Evolutionary conservation across 306 rosid genomes (phyloP), one percentile per base, ranked within the genome.

Genomic region (Prunus fruticosa): DNA sequence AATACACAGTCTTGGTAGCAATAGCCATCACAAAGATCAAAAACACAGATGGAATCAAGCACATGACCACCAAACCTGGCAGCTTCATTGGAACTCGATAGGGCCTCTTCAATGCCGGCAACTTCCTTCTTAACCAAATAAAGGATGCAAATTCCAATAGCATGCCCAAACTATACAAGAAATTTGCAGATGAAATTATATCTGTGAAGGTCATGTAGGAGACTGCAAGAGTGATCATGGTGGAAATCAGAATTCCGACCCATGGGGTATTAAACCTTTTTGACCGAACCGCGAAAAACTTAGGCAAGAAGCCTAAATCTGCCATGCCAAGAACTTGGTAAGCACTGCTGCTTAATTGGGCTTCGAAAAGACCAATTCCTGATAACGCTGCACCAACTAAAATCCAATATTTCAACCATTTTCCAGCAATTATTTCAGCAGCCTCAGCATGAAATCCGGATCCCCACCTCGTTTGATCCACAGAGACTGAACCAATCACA

Each of bases 101-200:
- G 0, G 84, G 84, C 74, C 84, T 76, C 38, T 20, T 64, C 64
- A 81, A 13, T 13, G 77, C 6, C 2, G 84, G 84, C 47, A 69
- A 53, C 61, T 81, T 81, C 70, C 78, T 70, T 27, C 84, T 71
- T 51, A 81, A 70, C 84, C 84, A 81, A 45, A 81, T 18, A 62
- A 81, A 76, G 10, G 84, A 76, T 0, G 84, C 68, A 57, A 81
- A 76, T 65, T 81, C 84, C 74, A 81, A 49, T 2, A 81, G 32
- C 84, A 81, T 81, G 2, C 84, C 84, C 77, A 81, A 64, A 57
- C 84, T 76, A 25, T 81, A 81, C 80, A 81, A 65, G 81, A 81
- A 81, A 65, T 81, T 81, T n/a, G 81, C 78, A 27, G 84, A 72
- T 3, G 84, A 71, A 16, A 81, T 70, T n/a, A 76, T 76, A 18